Evolutionary conservation across 371 early-diverging fungal species (phyloP).

Genomic region (Actinomucor elegans): DNA sequence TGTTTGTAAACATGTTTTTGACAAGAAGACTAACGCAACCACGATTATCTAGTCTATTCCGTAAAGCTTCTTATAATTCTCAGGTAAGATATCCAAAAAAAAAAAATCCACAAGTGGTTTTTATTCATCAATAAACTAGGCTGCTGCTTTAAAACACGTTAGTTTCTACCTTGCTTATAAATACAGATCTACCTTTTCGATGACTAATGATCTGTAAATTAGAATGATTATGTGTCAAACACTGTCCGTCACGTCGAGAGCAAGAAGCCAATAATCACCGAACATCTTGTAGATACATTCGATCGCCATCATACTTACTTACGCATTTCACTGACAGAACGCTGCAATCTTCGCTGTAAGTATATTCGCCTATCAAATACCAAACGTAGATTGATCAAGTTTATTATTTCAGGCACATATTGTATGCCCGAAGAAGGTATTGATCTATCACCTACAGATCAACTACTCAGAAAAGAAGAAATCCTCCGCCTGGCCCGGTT

Average conservation of each 20-base stretch:
- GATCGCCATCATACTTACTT: slow-evolving; percentile 89
- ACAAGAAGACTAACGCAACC: too few species aligned
- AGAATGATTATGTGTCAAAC: neutral
- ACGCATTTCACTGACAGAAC: slow-evolving; percentile 91
- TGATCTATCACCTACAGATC: slow-evolving; percentile 65
- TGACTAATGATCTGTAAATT: too few species aligned
- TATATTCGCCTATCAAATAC: neutral
- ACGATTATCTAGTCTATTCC: too few species aligned
- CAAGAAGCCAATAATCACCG: neutral
- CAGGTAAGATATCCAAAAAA: too few species aligned
- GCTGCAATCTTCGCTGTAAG: slow-evolving; percentile 91
- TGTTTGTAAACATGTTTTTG: too few species aligned
- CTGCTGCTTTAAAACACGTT: too few species aligned
- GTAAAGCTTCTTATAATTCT: too few species aligned
- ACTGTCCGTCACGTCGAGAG: neutral
- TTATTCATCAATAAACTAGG: too few species aligned
- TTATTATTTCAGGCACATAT: slow-evolving; percentile 69
- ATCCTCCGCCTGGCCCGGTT: slow-evolving; percentile 76
- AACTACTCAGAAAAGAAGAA: slow-evolving; percentile 78
- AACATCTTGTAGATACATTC: slow-evolving; percentile 66
- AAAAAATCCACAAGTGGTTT: too few species aligned
- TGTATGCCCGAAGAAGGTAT: slow-evolving; percentile 97
- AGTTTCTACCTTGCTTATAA: too few species aligned
- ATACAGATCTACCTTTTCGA: too few species aligned
- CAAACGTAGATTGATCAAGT: neutral